Evolutionary conservation across 768 basidiomycete genomes (phyloP).

Genomic region (Boletus rex-veris): DNA sequence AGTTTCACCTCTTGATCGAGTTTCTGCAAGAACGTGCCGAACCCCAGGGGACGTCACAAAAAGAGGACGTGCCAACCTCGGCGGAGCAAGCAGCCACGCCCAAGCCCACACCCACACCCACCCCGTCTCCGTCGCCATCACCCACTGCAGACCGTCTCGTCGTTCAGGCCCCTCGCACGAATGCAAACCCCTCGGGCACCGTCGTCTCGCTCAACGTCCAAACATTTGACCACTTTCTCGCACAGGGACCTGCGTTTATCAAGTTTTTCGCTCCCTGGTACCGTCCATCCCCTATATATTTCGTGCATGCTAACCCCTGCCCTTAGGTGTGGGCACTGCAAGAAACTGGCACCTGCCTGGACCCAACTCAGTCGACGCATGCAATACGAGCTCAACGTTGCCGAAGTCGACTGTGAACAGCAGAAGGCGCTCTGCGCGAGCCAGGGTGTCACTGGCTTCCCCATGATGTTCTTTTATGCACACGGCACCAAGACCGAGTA

Average conservation of each 20-base stretch:
- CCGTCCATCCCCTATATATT: not conserved
- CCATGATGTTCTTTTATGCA: conserved; percentile 71
- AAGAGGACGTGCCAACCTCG: not conserved
- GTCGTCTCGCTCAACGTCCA: conserved; percentile 25
- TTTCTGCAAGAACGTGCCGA: conserved; percentile 51
- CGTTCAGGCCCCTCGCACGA: conserved; percentile 14
- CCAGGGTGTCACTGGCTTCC: conserved; percentile 75
- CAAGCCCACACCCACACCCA: not conserved
- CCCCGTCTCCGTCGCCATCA: not conserved
- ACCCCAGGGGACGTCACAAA: conserved; percentile 7
- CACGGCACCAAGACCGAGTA: conserved; percentile 69
- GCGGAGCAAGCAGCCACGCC: conserved; percentile 2
- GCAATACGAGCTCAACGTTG: conserved; percentile 70
- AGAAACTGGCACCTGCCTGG: conserved; percentile 87
- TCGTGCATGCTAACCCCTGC: not conserved
- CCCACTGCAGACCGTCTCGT: conserved; percentile 2
- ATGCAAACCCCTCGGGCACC: conserved; percentile 24
- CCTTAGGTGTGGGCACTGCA: conserved; percentile 88
- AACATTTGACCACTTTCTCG: conserved; percentile 39
- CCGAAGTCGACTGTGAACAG: conserved; percentile 86
- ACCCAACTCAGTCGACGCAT: conserved; percentile 65
- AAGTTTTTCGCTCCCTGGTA: conserved; percentile 93
- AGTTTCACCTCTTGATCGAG: conserved; percentile 48
- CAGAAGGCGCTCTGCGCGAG: conserved; percentile 61
- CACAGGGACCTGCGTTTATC: conserved; percentile 54